phyloP scores from a whole-genome alignment of 176 grass and related monocot genomes.

The Zizania latifolia region DNA sequence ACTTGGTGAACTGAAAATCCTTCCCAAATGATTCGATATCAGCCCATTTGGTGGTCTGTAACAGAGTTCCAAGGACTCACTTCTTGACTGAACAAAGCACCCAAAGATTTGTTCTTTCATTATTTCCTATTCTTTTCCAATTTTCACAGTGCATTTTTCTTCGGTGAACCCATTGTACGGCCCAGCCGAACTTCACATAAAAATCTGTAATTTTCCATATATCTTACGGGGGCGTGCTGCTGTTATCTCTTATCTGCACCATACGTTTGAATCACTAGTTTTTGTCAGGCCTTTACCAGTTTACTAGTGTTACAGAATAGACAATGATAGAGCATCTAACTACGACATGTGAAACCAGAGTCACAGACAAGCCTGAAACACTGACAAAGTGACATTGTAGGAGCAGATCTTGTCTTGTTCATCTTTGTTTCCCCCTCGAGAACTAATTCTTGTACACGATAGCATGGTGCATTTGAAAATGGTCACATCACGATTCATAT shows the following conservation, averaged over 20 bases:
- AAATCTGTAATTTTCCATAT: constrained; percentile 13
- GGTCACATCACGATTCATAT: background rate
- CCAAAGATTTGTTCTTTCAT: constrained; percentile 53
- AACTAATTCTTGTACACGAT: background rate
- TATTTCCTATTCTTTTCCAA: constrained; percentile 54
- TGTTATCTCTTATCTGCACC: background rate
- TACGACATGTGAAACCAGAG: background rate
- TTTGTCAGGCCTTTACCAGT: background rate
- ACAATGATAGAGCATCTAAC: background rate
- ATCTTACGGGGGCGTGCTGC: background rate
- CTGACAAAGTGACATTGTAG: background rate
- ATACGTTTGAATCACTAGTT: background rate
- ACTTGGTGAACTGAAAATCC: constrained; percentile 29
- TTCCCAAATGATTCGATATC: constrained; percentile 5
- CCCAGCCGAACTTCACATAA: constrained; percentile 23
- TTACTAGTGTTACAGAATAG: background rate
- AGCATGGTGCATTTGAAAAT: background rate
- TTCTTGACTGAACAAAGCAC: constrained; percentile 45
- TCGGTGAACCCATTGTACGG: constrained; percentile 20
- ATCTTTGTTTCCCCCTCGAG: background rate
- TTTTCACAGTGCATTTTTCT: constrained; percentile 43
- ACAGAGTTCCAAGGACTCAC: constrained; percentile 26
- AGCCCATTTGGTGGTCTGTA: constrained; percentile 16
- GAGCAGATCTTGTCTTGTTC: background rate
- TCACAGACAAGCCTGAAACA: background rate